Percentiles rank a stretch among this genome's conserved stretches.
These are phyloP conservation scores for Lentinula detonsa DNA, from an alignment of 768 basidiomycete species.

Conservation along the genomic window DNA sequence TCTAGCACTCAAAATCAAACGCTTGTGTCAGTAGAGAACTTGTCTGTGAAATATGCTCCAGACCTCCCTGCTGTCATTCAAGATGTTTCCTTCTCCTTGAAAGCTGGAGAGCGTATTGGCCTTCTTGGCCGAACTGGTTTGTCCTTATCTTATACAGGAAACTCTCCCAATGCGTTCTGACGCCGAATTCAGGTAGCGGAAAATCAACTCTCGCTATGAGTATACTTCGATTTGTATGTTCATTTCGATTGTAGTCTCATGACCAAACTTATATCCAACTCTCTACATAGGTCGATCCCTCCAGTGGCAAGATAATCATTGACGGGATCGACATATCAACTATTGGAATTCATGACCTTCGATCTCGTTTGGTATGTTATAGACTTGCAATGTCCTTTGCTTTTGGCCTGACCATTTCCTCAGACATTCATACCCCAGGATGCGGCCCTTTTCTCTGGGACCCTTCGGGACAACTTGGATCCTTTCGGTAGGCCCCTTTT, in stretches of 20 bases:
- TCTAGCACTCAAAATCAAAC: conserved; percentile 55
- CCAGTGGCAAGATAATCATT: conserved; percentile 67
- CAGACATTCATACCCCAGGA: conserved; percentile 76
- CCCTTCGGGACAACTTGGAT: conserved; percentile 49
- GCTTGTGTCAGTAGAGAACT: conserved; percentile 65
- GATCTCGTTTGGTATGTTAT: conserved; percentile 56
- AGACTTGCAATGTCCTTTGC: conserved; percentile 2
- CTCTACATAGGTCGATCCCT: conserved; percentile 58
- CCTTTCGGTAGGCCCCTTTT: conserved; percentile 33
- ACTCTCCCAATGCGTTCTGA: conserved; percentile 11
- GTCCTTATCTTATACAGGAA: not conserved
- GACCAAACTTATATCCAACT: not conserved
- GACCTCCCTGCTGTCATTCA: conserved; percentile 80
- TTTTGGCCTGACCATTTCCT: not conserved
- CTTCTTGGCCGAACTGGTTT: conserved; percentile 72
- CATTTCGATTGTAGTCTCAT: not conserved
- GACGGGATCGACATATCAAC: conserved; percentile 86
- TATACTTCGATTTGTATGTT: conserved; percentile 69
- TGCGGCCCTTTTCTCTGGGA: conserved; percentile 58
- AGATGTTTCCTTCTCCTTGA: conserved; percentile 66
- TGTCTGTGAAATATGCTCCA: conserved; percentile 78
- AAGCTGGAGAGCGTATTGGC: conserved; percentile 70
- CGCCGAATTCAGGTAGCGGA: conserved; percentile 46
- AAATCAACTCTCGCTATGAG: conserved; percentile 87
- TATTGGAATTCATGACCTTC: conserved; percentile 79